Percentiles rank a stretch among this genome's conserved stretches.
phyloP scores from a whole-genome alignment of 2,329 filamentous ascomycete species.

The Aspergillus ochraceus region DNA sequence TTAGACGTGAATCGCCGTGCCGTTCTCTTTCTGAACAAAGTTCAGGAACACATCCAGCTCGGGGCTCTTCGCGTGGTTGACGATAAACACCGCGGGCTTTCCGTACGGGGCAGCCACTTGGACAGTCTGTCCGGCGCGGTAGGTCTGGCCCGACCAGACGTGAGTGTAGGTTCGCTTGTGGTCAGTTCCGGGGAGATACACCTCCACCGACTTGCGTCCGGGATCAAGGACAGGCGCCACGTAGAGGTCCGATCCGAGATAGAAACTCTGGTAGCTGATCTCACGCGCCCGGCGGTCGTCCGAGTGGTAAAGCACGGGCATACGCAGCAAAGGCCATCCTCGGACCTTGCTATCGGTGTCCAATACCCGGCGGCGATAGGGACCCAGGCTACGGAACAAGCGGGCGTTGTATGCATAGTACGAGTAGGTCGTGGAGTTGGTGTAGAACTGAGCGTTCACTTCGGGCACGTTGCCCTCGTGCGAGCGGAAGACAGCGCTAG shows the following conservation, averaged over 20 bases:
- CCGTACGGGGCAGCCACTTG: too few relatives aligned
- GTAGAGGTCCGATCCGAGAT: conserved; percentile 22
- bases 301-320: conserved; percentile 26
- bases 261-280: conserved; percentile 27
- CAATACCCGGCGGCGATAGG: conserved; percentile 26
- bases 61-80: too few relatives aligned
- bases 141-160: too few relatives aligned
- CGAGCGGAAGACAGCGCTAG: conserved; percentile 30
- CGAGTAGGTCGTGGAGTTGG: conserved; percentile 32
- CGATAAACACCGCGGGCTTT: too few relatives aligned
- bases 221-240: conserved; percentile 24
- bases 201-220: conserved; percentile 14
- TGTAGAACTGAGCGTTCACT: conserved; percentile 40
- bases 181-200: conserved; percentile 9
- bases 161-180: too few relatives aligned
- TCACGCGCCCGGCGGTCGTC: conserved; percentile 16
- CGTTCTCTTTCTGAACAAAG: too few relatives aligned
- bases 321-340: conserved; percentile 14
- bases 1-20: too few relatives aligned
- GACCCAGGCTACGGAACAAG: conserved; percentile 34
- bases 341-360: too few relatives aligned
- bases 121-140: too few relatives aligned
- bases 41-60: too few relatives aligned
- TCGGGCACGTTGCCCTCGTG: conserved; percentile 40
- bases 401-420: conserved; percentile 39